Evolutionary conservation across 1,139 yeast species (phyloP), one percentile per base, ranked within the genome.

Genomic region (Sugiyamaella castrensis): DNA sequence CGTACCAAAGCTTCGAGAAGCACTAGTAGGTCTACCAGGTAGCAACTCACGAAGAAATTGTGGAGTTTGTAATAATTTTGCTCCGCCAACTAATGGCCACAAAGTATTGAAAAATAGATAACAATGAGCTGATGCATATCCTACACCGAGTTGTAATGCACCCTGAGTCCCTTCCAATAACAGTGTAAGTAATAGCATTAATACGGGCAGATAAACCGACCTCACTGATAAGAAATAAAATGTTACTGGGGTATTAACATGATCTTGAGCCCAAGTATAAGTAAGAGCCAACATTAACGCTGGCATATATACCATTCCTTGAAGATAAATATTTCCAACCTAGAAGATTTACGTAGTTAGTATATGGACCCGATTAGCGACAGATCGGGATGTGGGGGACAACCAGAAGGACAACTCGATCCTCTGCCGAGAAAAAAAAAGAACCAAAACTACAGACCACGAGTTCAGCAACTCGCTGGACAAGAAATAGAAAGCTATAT

Each of bases 181-280:
- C 15, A 65, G 50, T n/a, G 60, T 57, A 31, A 63, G 31, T 1
- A 56, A 55, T 15, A 69, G 55, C 51, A 61, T 59, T 35, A 68
- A 58, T 26, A 64, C 56, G 2, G 74, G 73, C 19, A 67, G 52
- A 47, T 62, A 69, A 41, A 59, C 56, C 12, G 71, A 67, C 51
- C 62, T 60, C 46, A 69, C 51, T 24, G 57, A 58, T 46, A 71
- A 52, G 42, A 71, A 64, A 42, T 59, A 53, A 37, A 68, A 62
- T 13, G 54, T 57, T 31, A 60, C 66, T 35, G 50, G 58, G 19
- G 54, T 56, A 35, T 62, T 57, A 11, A 67, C 65, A 40, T 62
- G 57, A 29, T 66, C 69, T 53, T 70, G 73, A 8, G 70, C 65
- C 67, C 70, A 61, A 2, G 72, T 68, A 51, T 69, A 70, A 1